Conservation (phyloP, 495 filamentous ascomycete species). For the Acidomyces sp. region DNA sequence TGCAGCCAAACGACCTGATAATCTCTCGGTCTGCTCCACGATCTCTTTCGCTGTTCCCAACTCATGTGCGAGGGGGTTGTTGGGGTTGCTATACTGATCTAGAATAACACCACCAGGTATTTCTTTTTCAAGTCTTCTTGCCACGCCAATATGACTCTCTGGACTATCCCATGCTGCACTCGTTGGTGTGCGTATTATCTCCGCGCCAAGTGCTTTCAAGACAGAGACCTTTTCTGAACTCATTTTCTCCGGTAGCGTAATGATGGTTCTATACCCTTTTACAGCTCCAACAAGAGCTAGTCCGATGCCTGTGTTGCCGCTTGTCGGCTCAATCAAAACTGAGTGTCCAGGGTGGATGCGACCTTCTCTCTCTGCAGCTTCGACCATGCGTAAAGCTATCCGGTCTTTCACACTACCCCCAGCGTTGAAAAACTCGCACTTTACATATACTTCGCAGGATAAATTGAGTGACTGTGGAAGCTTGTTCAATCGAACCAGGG, state of each 20-base stretch:
- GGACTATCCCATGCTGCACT: constrained; percentile 88
- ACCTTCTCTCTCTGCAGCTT: constrained; percentile 80
- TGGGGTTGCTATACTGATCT: constrained; percentile 84
- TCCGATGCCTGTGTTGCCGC: constrained; percentile 96
- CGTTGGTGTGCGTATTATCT: constrained; percentile 94
- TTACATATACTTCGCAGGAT: constrained; percentile 81
- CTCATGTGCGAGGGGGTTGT: constrained; percentile 92
- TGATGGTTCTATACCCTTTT: constrained; percentile 95
- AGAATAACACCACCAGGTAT: constrained; percentile 93
- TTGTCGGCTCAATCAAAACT: constrained; percentile 84
- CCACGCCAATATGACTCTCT: constrained; percentile 94
- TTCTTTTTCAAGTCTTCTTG: constrained; percentile 78
- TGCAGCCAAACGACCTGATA: constrained; percentile 42
- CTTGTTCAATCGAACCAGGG: constrained; percentile 80
- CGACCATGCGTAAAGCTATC: constrained; percentile 94
- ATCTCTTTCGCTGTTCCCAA: constrained; percentile 92
- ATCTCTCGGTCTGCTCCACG: constrained; percentile 81
- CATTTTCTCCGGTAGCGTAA: constrained; percentile 99
- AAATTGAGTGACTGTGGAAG: constrained; percentile 84
- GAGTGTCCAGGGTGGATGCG: constrained; percentile 96
- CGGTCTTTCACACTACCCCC: constrained; percentile 96
- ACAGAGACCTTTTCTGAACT: constrained; percentile 95
- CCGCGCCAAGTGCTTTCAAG: constrained; percentile 80
- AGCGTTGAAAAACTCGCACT: constrained; percentile 93
- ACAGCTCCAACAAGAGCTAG: constrained; percentile 86